Percentiles rank a stretch among this genome's conserved stretches.
phyloP scores from a whole-genome alignment of 768 basidiomycete species.

The Agrocybe pediades region DNA sequence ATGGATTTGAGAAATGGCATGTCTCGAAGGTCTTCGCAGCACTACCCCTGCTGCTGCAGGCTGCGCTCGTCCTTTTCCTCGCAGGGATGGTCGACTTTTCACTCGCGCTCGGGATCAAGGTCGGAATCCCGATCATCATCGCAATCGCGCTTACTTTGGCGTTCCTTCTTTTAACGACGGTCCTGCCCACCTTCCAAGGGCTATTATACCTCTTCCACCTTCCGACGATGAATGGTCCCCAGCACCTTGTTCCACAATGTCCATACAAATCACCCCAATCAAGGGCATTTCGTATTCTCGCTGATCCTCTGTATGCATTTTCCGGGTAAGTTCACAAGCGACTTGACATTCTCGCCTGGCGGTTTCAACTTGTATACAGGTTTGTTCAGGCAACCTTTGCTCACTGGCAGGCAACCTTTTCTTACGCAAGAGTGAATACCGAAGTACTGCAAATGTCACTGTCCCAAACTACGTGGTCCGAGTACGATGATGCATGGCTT shows the following conservation, averaged over 20 bases:
- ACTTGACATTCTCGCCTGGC: no score
- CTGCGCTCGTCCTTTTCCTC: neutral
- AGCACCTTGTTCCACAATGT: neutral
- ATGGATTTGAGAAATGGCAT: neutral
- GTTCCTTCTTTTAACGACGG: neutral
- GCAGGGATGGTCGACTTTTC: neutral
- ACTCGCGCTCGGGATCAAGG: neutral
- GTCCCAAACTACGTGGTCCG: no score
- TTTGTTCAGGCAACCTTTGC: no score
- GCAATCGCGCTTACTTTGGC: neutral
- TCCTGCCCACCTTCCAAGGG: neutral
- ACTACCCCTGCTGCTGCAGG: neutral
- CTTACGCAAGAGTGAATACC: no score
- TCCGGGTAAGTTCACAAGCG: no score
- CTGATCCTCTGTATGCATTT: neutral
- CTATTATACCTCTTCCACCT: neutral
- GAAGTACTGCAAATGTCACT: no score
- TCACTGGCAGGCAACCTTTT: no score
- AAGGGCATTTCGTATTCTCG: neutral
- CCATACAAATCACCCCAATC: neutral
- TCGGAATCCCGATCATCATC: neutral
- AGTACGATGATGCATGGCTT: no score
- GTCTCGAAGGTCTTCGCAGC: neutral
- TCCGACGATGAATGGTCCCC: neutral
- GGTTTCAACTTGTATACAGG: no score